phyloP scores from a whole-genome alignment of 805 yeast species.

The Metschnikowia dekortorum region DNA sequence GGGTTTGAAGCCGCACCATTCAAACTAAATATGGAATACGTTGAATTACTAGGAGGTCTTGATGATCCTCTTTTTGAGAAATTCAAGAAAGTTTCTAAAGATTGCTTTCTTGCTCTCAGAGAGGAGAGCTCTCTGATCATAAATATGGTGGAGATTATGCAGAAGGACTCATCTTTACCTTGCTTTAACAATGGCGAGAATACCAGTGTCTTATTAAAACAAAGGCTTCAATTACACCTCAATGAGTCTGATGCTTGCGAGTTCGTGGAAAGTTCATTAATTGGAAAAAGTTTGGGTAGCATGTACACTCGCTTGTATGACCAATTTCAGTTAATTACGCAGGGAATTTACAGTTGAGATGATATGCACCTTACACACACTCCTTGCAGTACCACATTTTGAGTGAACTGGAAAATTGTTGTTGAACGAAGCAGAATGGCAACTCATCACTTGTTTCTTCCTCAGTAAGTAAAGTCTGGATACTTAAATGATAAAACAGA shows the following conservation, averaged over 20 bases:
- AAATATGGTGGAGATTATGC: constrained; percentile 89
- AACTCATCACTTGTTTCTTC: not conserved
- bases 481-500: not conserved
- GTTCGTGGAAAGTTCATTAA: constrained; percentile 72
- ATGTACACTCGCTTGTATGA: constrained; percentile 90
- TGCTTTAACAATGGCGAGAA: constrained; percentile 87
- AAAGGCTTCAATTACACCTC: constrained; percentile 75
- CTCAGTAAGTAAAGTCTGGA: not conserved
- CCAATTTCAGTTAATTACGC: constrained; percentile 90
- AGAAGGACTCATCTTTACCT: constrained; percentile 81
- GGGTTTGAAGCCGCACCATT: constrained; percentile 98
- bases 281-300: constrained; percentile 80
- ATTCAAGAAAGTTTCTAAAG: constrained; percentile 61
- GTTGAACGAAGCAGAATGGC: not conserved
- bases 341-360: constrained; percentile 69
- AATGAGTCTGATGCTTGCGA: constrained; percentile 66
- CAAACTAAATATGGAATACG: constrained; percentile 84
- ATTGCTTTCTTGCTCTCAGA: constrained; percentile 62
- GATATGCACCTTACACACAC: not conserved
- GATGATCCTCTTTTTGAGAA: constrained; percentile 55
- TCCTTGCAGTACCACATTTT: not conserved
- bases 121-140: constrained; percentile 51
- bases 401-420: not conserved
- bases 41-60: constrained; percentile 80
- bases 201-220: constrained; percentile 73